Base-by-base conservation (phyloP, 164 flowering plant genomes). In the Chimonanthus praecox region DNA sequence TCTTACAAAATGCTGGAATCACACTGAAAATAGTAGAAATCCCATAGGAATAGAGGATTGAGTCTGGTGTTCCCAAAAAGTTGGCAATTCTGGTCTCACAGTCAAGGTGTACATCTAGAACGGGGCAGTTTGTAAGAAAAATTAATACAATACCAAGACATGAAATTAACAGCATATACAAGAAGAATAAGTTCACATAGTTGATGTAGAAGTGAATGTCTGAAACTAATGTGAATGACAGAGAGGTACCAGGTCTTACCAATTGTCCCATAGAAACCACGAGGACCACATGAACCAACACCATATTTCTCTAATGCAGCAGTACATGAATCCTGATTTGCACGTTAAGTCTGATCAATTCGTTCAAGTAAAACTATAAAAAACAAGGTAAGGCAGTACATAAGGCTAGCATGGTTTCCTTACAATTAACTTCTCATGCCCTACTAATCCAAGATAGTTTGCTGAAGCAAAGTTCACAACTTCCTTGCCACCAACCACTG, bases 261-360 rank as follows among this genome's bases (percentile, higher is more conserved):
- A 68, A 96, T 94, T 74, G 98, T 96, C 79, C 99, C 99, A 88
- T 96, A 96, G 73, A 96, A 96, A 44, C 98, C 91, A 81, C 99
- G 97, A 71, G 99, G 98, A 78, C 99, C 99, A 85, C 97, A 93
- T 75, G 99, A 95, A 75, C 98, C 98, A 82, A 93, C 98, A 79
- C 99, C 99, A 83, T 92, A 95, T 80, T 92, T 96, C 82, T 94
- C 94, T 80, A 96, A 77, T n/a, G 99, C 81, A 72, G 88, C 75
- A 2, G 92, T 92, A 81, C 98, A 92, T 49, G 97, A 94, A 5
- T 91, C 94, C 99, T 96, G 88, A 71, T 50, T 70, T 62, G 66
- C 67, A 71, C 60, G 7, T 4, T 51, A 21, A 74, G n/a, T 67
- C 60, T 65, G 69, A 71, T 67, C 10, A 49, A 20, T 54, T 6